phyloP scores from a whole-genome alignment of 441 rosid species.

The Dalechampia spathulata region DNA sequence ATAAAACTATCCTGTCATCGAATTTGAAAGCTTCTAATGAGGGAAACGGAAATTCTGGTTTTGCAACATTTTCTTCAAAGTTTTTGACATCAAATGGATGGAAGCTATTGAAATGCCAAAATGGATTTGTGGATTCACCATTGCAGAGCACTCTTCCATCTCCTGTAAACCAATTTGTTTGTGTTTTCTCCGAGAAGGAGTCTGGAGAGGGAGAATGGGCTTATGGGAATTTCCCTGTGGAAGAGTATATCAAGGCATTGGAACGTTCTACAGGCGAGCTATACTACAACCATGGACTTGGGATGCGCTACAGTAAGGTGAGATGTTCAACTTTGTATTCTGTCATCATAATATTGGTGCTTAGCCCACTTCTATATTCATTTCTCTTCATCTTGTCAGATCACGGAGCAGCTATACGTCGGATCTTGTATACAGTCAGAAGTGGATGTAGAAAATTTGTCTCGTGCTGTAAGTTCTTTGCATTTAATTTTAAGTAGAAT shows the following conservation, averaged over 20 bases:
- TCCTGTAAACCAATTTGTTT: conserved; percentile 45
- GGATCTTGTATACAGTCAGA: conserved; percentile 88
- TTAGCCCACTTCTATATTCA: neutral
- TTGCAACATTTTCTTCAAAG: conserved; percentile 69
- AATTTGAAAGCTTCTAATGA: conserved; percentile 34
- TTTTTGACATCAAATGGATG: conserved; percentile 46
- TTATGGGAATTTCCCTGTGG: conserved; percentile 79
- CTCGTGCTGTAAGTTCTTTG: conserved; percentile 43
- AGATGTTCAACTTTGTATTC: conserved; percentile 12
- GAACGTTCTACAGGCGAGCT: conserved; percentile 90
- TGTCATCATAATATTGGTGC: neutral
- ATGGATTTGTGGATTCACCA: conserved; percentile 25
- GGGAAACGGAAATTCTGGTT: conserved; percentile 67
- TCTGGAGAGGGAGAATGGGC: conserved; percentile 90
- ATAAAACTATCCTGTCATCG: conserved; percentile 44
- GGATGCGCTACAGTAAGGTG: conserved; percentile 92
- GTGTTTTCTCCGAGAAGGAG: conserved; percentile 64
- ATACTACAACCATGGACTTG: conserved; percentile 74
- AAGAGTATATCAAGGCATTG: conserved; percentile 84
- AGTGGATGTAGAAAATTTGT: conserved; percentile 62
- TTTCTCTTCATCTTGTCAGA: conserved; percentile 35
- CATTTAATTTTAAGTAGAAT: conserved; percentile 2
- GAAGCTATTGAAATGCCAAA: conserved; percentile 44
- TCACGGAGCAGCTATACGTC: conserved; percentile 84
- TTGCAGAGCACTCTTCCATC: conserved; percentile 35